Base-by-base conservation (phyloP, 1,284 basidiomycete genomes). In the Fomitopsis palustris region DNA sequence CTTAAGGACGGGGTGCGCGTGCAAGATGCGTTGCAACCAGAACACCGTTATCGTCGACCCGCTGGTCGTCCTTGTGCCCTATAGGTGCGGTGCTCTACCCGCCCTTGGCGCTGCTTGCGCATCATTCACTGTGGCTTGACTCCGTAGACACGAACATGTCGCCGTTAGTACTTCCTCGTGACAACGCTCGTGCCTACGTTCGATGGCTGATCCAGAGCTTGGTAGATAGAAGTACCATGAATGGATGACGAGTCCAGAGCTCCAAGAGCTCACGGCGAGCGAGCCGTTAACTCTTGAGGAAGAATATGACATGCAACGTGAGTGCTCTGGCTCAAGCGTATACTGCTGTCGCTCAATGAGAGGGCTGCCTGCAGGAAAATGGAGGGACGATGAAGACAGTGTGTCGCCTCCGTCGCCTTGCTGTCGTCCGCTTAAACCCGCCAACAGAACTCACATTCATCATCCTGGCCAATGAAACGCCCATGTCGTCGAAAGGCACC, bases 271-370 rank as follows among this genome's bases (percentile, higher is more conserved):
- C 35, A 98, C 95, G 0, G 95, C 95, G 1, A 95, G 92, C 57
- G 95, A 97, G 68, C 87, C 88, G 6, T 79, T 98, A 39, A 84
- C 81, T 0, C 75, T 95, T 10, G 87, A 92, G 56, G 86, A 96
- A 69, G 96, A 98, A 69, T 89, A 90, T 64, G 89, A 90, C 21
- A 98, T 98, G 95, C 95, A 98, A 73, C 78, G 93, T 94, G 68
- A 58, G 86, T 77, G 10, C 7, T 21, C 19, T 41, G 55, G n/a
- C 43, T 42, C 41, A 14, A 42, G n/a, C 23, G 33, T 53, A 21
- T n/a, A 31, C 53, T 35, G 31, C 29, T 5, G 57, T 47, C 29
- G 59, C 55, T 29, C 25, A 14, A 56, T 41, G 6, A n/a, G 21
- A 19, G 1, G 37, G n/a, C 53, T 4, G 4, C 10, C 45, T 10